phyloP scores from a whole-genome alignment of 495 filamentous ascomycete genomes.

The Aspergillus carlsbadensis region DNA sequence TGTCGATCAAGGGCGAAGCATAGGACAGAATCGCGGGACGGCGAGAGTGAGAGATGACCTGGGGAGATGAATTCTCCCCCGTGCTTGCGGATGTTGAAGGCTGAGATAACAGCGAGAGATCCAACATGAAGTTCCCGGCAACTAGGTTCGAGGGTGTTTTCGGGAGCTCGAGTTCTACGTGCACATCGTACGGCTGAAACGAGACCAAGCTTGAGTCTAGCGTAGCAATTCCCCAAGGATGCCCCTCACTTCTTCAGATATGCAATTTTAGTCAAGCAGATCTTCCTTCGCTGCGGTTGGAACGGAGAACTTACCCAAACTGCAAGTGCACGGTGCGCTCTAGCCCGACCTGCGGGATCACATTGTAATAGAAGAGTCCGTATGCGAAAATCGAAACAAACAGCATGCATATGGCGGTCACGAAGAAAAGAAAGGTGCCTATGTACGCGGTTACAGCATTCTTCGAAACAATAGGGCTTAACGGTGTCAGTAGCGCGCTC shows the following conservation, averaged over 20 bases:
- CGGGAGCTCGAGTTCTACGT: conserved; percentile 70
- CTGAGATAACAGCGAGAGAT: conserved; percentile 61
- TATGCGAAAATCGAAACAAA: conserved; percentile 67
- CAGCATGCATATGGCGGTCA: conserved; percentile 57
- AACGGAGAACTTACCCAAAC: conserved; percentile 58
- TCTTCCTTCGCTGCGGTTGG: neutral
- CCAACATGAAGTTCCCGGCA: conserved; percentile 90
- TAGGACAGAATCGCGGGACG: conserved; percentile 70
- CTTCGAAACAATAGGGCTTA: conserved; percentile 58
- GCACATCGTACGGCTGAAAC: conserved; percentile 62
- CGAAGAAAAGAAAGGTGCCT: conserved; percentile 61
- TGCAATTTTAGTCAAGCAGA: neutral
- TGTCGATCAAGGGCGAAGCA: conserved; percentile 55
- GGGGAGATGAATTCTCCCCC: conserved; percentile 23
- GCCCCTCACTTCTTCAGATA: conserved; percentile 27
- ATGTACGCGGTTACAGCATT: conserved; percentile 70
- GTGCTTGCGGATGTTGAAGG: conserved; percentile 26
- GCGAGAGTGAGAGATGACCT: conserved; percentile 45
- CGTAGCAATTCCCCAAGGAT: conserved; percentile 44
- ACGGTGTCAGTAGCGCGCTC: conserved; percentile 33
- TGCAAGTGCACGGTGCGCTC: conserved; percentile 73
- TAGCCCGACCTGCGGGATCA: conserved; percentile 71
- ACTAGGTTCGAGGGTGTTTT: conserved; percentile 52
- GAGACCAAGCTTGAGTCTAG: conserved; percentile 42
- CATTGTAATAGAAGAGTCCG: conserved; percentile 74